Evolutionary conservation across 305 asterid genomes (phyloP).

Genomic region (Petunia hybrid): DNA sequence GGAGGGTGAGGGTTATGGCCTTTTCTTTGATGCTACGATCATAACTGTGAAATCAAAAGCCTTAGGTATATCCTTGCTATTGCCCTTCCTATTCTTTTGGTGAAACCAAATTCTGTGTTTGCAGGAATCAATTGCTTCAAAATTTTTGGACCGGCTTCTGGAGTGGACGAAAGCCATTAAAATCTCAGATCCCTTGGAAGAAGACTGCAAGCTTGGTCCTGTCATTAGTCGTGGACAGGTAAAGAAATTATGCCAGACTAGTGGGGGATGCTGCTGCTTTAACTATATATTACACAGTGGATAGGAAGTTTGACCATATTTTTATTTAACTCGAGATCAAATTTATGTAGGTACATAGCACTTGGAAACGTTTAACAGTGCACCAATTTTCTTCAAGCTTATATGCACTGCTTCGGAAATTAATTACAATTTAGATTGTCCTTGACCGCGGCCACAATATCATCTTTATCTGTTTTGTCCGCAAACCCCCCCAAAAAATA

Average conservation of each 20-base stretch:
- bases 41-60: background rate
- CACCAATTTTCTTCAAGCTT: no score
- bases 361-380: background rate
- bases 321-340: background rate
- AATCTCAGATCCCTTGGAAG: conserved; percentile 58
- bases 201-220: conserved; percentile 62
- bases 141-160: conserved; percentile 54
- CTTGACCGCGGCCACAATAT: no score
- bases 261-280: background rate
- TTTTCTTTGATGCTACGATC: background rate
- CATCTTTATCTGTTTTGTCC: no score
- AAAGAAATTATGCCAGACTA: conserved; percentile 9
- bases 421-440: no score
- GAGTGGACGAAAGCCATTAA: conserved; percentile 53
- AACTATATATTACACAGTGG: conserved; percentile 4
- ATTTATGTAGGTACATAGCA: background rate
- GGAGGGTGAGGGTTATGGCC: background rate
- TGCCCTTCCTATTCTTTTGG: background rate
- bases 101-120: conserved; percentile 31
- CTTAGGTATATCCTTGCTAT: background rate
- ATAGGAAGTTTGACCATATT: background rate
- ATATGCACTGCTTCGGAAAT: no score
- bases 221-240: conserved; percentile 59
- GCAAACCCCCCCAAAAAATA: no score
- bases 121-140: conserved; percentile 56